These are phyloP conservation scores for Cryptococcus sp. DNA, from an alignment of 1,284 basidiomycete genomes.

Conservation along the genomic window DNA sequence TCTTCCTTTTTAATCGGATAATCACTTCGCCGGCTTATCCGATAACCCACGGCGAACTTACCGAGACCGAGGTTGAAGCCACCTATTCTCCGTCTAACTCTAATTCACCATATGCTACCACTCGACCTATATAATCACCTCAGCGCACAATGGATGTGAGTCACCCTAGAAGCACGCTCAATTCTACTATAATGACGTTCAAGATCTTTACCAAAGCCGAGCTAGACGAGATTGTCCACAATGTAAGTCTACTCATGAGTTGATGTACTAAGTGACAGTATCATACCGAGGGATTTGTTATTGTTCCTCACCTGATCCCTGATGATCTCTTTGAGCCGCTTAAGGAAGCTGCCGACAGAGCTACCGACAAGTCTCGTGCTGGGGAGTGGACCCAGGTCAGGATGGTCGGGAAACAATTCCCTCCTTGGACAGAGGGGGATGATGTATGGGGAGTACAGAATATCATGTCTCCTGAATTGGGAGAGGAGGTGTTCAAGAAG, in stretches of 20 bases:
- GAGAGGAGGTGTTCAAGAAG: constrained; percentile 57
- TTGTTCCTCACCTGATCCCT: constrained; percentile 61
- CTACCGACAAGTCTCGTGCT: constrained; percentile 57
- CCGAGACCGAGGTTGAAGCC: too few species aligned
- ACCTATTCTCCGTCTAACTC: too few species aligned
- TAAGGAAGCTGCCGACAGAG: constrained; percentile 55
- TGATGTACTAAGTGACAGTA: constrained; percentile 44
- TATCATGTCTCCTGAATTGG: constrained; percentile 69
- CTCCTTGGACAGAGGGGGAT: constrained; percentile 61
- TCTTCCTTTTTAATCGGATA: too few species aligned
- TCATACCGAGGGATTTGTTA: constrained; percentile 65
- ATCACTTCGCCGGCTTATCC: too few species aligned
- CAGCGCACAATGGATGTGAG: too few species aligned
- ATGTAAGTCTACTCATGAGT: constrained; percentile 7
- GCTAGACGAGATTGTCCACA: constrained; percentile 15
- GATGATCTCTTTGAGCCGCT: constrained; percentile 51
- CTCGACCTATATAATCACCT: too few species aligned
- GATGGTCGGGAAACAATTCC: constrained; percentile 75
- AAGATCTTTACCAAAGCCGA: constrained; percentile 10
- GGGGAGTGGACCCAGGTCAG: constrained; percentile 66
- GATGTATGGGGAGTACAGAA: constrained; percentile 77
- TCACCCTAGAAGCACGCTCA: too few species aligned
- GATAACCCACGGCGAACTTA: too few species aligned
- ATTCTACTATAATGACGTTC: background rate
- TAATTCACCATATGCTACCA: too few species aligned